Base-by-base conservation (phyloP, 192 early-diverging fungal genomes). In the Backusella tuberculispora region DNA sequence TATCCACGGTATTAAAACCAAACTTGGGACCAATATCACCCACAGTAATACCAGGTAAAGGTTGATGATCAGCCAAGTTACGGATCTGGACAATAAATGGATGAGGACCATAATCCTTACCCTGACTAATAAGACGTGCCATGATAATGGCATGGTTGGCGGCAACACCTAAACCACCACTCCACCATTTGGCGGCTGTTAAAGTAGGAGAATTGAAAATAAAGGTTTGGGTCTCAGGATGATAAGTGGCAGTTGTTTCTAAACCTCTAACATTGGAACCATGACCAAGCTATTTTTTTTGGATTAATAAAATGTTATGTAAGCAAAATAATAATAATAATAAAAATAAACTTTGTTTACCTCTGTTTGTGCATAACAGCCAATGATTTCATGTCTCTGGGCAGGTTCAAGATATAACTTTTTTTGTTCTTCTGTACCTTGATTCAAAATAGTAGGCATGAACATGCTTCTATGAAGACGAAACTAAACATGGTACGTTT, bases 361-460 rank as follows among this genome's bases (percentile, higher is more conserved):
- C 83, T 96, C 95, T 1, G 95, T 96, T 76, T 96, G 95, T 50
- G 94, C 93, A 67, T 95, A 96, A 82, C 93, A 95, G 21, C 94
- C 94, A 73, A 95, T 91, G 63, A 96, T 92, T 77, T 92, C 87
- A 80, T 93, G 91, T 40, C 85, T 79, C 40, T 84, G 70, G 8
- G 94, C 94, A 17, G 89, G 90, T 76, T 86, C 83, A 34, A 94
- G 82, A 75, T 92, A 96, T 71, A 89, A 71, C 65, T 88, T 84
- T 56, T 90, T 80, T 80, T 96, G 95, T 83, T 94, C 95, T 21
- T 85, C 84, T 0, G 88, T 90, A 14, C 88, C 91, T 74, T 94
- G 94, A 68, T 85, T 89, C 76, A 84, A 81, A 46, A 96, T 78
- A 1, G 92, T 92, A 6, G 95, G 94, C 66, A 93, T 91, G 77